A percentile compares a stretch with the other conserved stretches of the same genome.
Evolutionary conservation across 2,329 filamentous ascomycete genomes (phyloP).

Genomic region (Plectosphaerella cucumerina): DNA sequence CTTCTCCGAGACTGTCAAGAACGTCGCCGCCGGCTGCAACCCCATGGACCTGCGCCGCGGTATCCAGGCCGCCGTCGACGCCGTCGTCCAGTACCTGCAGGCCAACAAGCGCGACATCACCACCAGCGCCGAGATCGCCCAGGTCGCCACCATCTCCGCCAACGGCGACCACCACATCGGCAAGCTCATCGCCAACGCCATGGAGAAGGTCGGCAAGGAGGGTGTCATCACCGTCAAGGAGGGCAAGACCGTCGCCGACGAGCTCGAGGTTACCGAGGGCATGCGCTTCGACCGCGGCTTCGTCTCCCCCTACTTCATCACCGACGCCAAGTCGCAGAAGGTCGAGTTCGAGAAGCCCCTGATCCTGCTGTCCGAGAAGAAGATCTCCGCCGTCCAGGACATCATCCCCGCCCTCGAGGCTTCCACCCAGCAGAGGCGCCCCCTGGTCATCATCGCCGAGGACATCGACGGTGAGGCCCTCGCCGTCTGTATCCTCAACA

Average conservation of each 20-base stretch:
- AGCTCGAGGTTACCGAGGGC: conserved; percentile 98
- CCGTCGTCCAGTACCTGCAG: conserved; percentile 90
- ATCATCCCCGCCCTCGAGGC: conserved; percentile 97
- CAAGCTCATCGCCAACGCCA: conserved; percentile 92
- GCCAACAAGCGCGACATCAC: conserved; percentile 98
- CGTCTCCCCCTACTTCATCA: conserved; percentile 99
- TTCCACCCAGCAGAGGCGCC: conserved; percentile 90
- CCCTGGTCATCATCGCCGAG: conserved; percentile 97
- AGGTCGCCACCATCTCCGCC: conserved; percentile 96
- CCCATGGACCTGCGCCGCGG: conserved; percentile 97
- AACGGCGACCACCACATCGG: conserved; percentile 96
- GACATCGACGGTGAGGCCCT: conserved; percentile 98
- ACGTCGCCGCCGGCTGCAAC: conserved; percentile 98
- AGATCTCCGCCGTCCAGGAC: conserved; percentile 98
- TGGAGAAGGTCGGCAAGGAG: conserved; percentile 99
- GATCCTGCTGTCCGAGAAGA: conserved; percentile 99
- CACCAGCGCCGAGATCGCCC: conserved; percentile 92
- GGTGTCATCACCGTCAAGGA: conserved; percentile 99
- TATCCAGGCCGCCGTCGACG: conserved; percentile 93
- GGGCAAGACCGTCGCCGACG: conserved; percentile 96
- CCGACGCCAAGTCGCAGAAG: conserved; percentile 97
- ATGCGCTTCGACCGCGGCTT: conserved; percentile 99
- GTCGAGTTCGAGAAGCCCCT: conserved; percentile 99
- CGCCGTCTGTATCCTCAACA: conserved; percentile 99
- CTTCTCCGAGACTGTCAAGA: conserved; percentile 99